phyloP scores from a whole-genome alignment of 441 rosid species.

The Biscutella laevigata region DNA sequence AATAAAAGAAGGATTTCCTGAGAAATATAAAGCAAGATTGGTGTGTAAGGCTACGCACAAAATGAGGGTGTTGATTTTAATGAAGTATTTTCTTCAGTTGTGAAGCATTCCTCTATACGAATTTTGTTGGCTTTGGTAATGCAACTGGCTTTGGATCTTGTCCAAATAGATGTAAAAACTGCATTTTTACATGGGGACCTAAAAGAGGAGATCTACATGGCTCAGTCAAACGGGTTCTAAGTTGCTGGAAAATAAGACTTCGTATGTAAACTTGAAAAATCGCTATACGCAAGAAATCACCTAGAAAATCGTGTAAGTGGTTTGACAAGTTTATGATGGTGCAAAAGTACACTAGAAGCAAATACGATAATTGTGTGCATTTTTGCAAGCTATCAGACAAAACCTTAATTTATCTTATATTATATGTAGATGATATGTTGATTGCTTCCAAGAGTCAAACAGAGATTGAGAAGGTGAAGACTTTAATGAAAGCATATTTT shows the following conservation, averaged over 20 bases:
- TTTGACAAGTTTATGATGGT: no score
- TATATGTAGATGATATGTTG: no score
- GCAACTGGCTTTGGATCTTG: neutral
- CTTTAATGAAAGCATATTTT: no score
- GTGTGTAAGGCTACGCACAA: neutral
- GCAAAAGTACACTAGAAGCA: no score
- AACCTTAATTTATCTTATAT: no score
- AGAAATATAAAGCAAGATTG: neutral
- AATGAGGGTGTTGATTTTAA: neutral
- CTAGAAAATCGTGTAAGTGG: no score
- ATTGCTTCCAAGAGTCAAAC: no score
- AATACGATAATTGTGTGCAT: no score
- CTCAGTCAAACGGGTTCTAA: neutral
- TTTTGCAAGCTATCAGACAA: no score
- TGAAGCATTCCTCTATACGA: neutral
- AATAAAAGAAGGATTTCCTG: no score
- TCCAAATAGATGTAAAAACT: neutral
- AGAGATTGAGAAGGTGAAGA: no score
- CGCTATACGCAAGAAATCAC: neutral
- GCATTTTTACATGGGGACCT: neutral
- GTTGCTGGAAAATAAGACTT: neutral
- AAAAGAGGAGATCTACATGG: neutral
- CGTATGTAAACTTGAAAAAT: neutral
- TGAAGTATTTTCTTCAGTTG: neutral
- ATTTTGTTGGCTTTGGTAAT: neutral